phyloP scores from a whole-genome alignment of 2,329 filamentous ascomycete genomes.

The Macrophomina tecta region DNA sequence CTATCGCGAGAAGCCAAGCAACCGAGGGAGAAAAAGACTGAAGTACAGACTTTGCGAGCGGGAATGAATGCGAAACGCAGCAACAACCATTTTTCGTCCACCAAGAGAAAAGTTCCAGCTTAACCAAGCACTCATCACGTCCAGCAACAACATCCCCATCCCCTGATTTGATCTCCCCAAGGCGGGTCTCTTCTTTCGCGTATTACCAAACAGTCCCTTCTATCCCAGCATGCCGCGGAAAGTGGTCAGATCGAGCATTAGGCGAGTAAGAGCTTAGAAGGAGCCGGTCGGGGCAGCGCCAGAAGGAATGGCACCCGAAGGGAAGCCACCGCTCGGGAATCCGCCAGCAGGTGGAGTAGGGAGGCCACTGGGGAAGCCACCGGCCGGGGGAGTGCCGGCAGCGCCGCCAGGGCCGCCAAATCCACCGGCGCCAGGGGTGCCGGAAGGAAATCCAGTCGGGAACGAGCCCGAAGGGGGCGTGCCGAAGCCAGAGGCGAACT shows the following conservation, averaged over 20 bases:
- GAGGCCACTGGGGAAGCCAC: background rate
- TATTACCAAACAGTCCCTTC: background rate
- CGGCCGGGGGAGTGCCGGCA: background rate
- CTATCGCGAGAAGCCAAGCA: constrained; percentile 3
- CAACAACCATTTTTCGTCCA: background rate
- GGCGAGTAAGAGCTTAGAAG: constrained; percentile 9
- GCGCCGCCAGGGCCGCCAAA: background rate
- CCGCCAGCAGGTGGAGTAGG: background rate
- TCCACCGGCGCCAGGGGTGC: background rate
- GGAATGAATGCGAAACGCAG: background rate
- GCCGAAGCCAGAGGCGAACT: constrained; percentile 10
- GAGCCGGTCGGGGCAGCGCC: background rate
- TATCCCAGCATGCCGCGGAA: background rate
- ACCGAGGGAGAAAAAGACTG: background rate
- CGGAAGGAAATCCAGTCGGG: background rate
- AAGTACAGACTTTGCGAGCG: too few species aligned
- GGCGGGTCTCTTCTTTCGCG: background rate
- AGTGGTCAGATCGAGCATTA: constrained; percentile 9
- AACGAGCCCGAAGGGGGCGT: background rate
- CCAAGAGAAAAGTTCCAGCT: too few species aligned
- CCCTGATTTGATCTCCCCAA: background rate
- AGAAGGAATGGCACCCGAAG: too few species aligned
- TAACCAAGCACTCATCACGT: background rate
- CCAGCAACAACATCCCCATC: background rate
- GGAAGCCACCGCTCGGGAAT: background rate